These are phyloP conservation scores for Falciphora oryzae DNA, from an alignment of 2,329 filamentous ascomycete genomes.

Conservation along the genomic window DNA sequence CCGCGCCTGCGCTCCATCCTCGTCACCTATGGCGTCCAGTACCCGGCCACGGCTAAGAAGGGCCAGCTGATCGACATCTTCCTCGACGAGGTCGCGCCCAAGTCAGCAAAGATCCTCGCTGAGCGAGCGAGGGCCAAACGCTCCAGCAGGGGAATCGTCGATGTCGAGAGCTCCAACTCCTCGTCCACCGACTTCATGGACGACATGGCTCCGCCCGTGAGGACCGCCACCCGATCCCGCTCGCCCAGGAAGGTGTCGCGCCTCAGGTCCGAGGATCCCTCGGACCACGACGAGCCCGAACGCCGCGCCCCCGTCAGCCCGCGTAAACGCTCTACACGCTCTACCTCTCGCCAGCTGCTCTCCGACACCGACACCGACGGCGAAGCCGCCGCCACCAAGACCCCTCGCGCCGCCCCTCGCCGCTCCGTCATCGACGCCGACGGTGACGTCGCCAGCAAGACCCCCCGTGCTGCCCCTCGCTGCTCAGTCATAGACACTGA, in stretches of 20 bases:
- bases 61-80: constrained; percentile 80
- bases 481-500: constrained; percentile 39
- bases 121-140: constrained; percentile 75
- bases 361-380: constrained; percentile 46
- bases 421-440: not conserved
- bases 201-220: constrained; percentile 43
- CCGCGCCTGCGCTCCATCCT: constrained; percentile 87
- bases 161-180: constrained; percentile 56
- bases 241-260: constrained; percentile 50
- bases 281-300: constrained; percentile 24
- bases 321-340: constrained; percentile 49
- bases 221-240: constrained; percentile 42
- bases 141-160: constrained; percentile 77
- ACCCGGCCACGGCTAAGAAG: constrained; percentile 89
- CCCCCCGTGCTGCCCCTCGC: constrained; percentile 37
- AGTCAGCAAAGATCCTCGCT: constrained; percentile 69
- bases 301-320: constrained; percentile 35
- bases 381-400: constrained; percentile 30
- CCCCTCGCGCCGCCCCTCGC: too few relatives aligned
- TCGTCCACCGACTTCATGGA: constrained; percentile 42
- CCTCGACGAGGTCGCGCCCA: constrained; percentile 69
- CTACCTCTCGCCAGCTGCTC: constrained; percentile 47
- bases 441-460: constrained; percentile 22
- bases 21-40: constrained; percentile 79
- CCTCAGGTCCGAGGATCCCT: constrained; percentile 47